These are phyloP conservation scores for Passiflora organensis DNA, from an alignment of 345 rosid genomes.

Conservation along the genomic window DNA sequence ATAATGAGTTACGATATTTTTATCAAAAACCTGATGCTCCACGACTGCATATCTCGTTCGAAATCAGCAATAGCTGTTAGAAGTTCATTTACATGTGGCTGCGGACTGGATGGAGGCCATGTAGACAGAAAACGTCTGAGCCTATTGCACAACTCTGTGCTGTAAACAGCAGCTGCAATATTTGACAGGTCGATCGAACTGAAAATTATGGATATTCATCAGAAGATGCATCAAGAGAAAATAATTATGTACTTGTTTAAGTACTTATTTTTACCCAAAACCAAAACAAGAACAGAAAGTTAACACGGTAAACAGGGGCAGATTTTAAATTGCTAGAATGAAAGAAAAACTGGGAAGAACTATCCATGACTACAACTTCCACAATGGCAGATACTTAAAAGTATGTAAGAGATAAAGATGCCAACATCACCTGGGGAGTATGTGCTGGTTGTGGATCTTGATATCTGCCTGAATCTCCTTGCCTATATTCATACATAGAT, in stretches of 20 bases:
- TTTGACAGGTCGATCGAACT: constrained; percentile 30
- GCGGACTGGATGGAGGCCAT: constrained; percentile 31
- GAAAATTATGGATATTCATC: constrained; percentile 10
- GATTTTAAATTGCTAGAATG: too few relatives aligned
- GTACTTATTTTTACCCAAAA: not conserved
- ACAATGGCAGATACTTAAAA: too few relatives aligned
- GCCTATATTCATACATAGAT: constrained; percentile 22
- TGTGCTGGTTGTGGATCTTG: constrained; percentile 29
- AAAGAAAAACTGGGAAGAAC: too few relatives aligned
- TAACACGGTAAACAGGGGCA: too few relatives aligned
- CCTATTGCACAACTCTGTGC: constrained; percentile 28
- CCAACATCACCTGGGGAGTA: constrained; percentile 23
- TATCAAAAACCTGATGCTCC: constrained; percentile 26
- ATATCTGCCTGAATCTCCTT: constrained; percentile 32
- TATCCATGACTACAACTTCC: too few relatives aligned
- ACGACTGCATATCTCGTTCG: constrained; percentile 20
- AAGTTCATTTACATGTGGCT: constrained; percentile 29
- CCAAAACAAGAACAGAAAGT: not conserved
- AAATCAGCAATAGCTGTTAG: constrained; percentile 25
- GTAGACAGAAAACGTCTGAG: constrained; percentile 23
- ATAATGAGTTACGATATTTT: not conserved
- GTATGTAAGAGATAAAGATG: not conserved
- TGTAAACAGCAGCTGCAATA: constrained; percentile 26
- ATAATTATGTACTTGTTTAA: not conserved
- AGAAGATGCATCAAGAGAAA: not conserved